Conservation (phyloP, 495 filamentous ascomycete species). For the Daldinia childiae region DNA sequence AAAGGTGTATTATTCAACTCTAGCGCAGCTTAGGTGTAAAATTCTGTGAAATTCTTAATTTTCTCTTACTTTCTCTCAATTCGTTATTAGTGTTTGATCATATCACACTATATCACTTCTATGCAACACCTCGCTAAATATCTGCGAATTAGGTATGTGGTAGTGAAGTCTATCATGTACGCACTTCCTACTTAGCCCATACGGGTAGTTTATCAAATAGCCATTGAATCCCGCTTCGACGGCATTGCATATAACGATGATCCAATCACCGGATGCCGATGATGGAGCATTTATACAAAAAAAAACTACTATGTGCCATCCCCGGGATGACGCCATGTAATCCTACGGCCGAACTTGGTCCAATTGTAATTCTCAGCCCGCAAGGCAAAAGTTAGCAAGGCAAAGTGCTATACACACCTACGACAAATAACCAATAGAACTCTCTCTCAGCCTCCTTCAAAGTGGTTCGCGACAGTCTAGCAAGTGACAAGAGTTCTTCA, state of each 20-base stretch:
- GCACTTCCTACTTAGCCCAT: background rate
- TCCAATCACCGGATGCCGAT: slow-evolving; percentile 30
- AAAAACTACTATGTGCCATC: slow-evolving; percentile 18
- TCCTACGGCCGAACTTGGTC: slow-evolving; percentile 21
- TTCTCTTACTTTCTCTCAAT: background rate
- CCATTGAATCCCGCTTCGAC: slow-evolving; percentile 25
- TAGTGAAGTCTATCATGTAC: background rate
- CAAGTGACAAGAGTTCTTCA: slow-evolving; percentile 2
- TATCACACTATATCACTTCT: background rate
- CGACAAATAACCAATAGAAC: no score
- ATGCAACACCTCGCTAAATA: slow-evolving; percentile 32
- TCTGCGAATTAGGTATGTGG: slow-evolving; percentile 18
- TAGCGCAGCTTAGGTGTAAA: background rate
- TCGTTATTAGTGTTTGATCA: background rate
- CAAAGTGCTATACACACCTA: background rate
- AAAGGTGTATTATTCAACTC: background rate
- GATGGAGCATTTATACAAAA: slow-evolving; percentile 15
- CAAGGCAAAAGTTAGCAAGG: slow-evolving; percentile 4
- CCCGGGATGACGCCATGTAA: slow-evolving; percentile 37
- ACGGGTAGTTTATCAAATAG: background rate
- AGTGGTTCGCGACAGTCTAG: slow-evolving; percentile 1
- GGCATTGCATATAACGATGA: slow-evolving; percentile 33
- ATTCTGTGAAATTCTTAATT: background rate
- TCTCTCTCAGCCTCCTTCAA: slow-evolving; percentile 21
- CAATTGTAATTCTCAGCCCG: slow-evolving; percentile 12